phyloP scores from a whole-genome alignment of 495 filamentous ascomycete genomes.

The Penicillium angulare region DNA sequence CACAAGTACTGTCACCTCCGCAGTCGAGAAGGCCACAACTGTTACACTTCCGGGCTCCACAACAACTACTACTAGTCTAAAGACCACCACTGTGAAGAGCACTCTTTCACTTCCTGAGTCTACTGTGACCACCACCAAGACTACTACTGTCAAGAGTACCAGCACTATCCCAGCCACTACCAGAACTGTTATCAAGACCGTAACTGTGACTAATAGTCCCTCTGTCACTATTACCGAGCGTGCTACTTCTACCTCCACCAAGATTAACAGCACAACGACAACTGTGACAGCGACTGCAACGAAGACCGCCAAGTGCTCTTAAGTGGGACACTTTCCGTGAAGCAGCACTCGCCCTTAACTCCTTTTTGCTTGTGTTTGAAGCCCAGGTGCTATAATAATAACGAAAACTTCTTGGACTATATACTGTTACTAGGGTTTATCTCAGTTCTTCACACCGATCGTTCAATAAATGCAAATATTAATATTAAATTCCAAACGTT shows the following conservation, averaged over 20 bases:
- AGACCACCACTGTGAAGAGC: slow-evolving; percentile 3
- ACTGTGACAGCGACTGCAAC: slow-evolving; percentile 9
- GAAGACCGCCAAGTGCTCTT: slow-evolving; percentile 6
- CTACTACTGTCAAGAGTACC: slow-evolving; percentile 8
- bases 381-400: too few species aligned
- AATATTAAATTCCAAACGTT: too few species aligned
- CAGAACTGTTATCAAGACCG: slow-evolving; percentile 7
- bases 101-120: not conserved
- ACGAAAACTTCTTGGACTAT: too few species aligned
- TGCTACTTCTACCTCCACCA: slow-evolving; percentile 10
- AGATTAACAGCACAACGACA: slow-evolving; percentile 9
- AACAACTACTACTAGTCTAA: slow-evolving; percentile 1
- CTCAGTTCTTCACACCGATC: too few species aligned
- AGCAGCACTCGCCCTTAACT: too few species aligned
- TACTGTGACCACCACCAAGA: not conserved
- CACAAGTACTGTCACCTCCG: not conserved
- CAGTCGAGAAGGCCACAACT: not conserved
- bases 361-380: too few species aligned
- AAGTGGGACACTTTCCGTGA: not conserved
- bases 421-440: too few species aligned
- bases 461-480: too few species aligned
- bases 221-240: slow-evolving; percentile 10
- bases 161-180: slow-evolving; percentile 7
- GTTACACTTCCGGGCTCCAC: slow-evolving; percentile 1
- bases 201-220: slow-evolving; percentile 7